These are phyloP conservation scores for Claviceps quebecensis DNA, from an alignment of 2,329 filamentous ascomycete genomes.

Conservation along the genomic window DNA sequence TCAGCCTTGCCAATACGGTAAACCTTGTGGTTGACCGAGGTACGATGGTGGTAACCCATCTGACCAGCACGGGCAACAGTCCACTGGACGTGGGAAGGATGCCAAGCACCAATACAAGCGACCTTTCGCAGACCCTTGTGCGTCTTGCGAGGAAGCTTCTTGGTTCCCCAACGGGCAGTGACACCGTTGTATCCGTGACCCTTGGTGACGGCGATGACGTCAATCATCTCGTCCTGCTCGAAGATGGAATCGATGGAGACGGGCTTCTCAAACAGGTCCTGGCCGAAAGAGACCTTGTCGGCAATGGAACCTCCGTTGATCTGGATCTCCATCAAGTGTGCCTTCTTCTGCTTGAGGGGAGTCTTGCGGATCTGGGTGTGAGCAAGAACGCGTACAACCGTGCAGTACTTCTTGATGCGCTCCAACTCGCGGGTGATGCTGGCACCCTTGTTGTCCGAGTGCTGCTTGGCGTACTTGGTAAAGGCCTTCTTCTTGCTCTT, in stretches of 20 bases:
- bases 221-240: constrained; percentile 99
- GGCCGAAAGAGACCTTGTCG: constrained; percentile 94
- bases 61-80: constrained; percentile 99
- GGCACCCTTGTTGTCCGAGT: constrained; percentile 82
- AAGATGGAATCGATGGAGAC: constrained; percentile 88
- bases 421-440: constrained; percentile 95
- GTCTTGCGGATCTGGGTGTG: constrained; percentile 99
- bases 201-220: constrained; percentile 98
- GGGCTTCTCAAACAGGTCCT: constrained; percentile 98
- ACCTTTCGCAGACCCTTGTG: constrained; percentile 99
- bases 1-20: constrained; percentile 94
- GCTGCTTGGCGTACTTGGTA: constrained; percentile 99
- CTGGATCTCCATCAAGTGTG: constrained; percentile 99
- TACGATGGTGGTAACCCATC: constrained; percentile 99
- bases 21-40: constrained; percentile 99
- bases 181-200: constrained; percentile 98
- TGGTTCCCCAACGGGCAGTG: constrained; percentile 96
- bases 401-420: constrained; percentile 99
- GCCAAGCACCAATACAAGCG: constrained; percentile 99
- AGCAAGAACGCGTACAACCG: constrained; percentile 94
- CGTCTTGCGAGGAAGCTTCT: constrained; percentile 99
- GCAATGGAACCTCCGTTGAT: constrained; percentile 92
- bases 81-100: constrained; percentile 99
- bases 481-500: constrained; percentile 99
- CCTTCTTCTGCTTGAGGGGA: constrained; percentile 99